These are phyloP conservation scores for Pyrenophora graminea DNA, from an alignment of 2,329 filamentous ascomycete genomes.

Conservation along the genomic window DNA sequence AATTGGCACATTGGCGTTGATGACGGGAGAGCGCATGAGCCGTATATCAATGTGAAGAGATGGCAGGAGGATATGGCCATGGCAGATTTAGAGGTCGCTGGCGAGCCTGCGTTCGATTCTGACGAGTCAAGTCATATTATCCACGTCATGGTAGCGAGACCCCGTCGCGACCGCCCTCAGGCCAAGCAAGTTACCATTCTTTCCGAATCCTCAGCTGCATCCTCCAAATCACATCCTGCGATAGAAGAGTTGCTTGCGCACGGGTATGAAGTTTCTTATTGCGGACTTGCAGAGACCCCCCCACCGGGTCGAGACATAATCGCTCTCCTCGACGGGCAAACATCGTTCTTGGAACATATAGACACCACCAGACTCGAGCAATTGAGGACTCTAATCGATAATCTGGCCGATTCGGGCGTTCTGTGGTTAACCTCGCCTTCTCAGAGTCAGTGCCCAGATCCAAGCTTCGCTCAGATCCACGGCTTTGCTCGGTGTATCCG, in stretches of 20 bases:
- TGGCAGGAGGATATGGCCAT: slow-evolving; percentile 31
- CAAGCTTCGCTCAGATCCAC: slow-evolving; percentile 30
- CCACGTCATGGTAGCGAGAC: background rate
- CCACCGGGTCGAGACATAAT: slow-evolving; percentile 10
- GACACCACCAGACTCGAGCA: background rate
- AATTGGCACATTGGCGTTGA: slow-evolving; percentile 45
- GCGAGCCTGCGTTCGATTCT: slow-evolving; percentile 9
- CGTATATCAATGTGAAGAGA: slow-evolving; percentile 27
- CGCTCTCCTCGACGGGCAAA: slow-evolving; percentile 22
- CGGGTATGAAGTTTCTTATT: background rate
- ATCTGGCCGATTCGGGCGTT: slow-evolving; percentile 11
- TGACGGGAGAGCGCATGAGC: slow-evolving; percentile 34
- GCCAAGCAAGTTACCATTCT: background rate
- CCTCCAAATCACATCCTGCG: too few species aligned
- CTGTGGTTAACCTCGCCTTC: slow-evolving; percentile 37
- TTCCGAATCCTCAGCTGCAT: too few species aligned
- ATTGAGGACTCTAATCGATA: slow-evolving; percentile 1
- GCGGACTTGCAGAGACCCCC: background rate
- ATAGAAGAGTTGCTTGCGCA: background rate
- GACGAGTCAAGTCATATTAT: background rate
- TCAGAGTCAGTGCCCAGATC: slow-evolving; percentile 33
- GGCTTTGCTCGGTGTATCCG: slow-evolving; percentile 38
- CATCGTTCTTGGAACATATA: slow-evolving; percentile 34
- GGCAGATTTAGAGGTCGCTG: slow-evolving; percentile 31
- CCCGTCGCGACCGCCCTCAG: background rate